Percentiles rank a stretch among this genome's conserved stretches.
These are phyloP conservation scores for Chytriomyces sp. DNA, from an alignment of 192 early-diverging fungal genomes.

Conservation along the genomic window DNA sequence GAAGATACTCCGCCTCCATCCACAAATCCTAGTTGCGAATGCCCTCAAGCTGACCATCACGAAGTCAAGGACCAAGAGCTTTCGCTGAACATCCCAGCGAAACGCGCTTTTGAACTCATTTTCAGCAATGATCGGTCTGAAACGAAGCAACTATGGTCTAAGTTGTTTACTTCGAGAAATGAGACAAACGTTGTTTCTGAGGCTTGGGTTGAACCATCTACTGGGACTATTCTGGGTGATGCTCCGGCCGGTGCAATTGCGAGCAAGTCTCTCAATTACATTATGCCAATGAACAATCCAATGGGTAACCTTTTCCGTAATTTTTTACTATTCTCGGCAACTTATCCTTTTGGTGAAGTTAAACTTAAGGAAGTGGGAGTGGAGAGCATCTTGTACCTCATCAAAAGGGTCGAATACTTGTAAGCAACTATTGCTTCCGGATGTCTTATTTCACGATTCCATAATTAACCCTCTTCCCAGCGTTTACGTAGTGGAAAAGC, in stretches of 20 bases:
- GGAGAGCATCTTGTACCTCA: conserved; percentile 58
- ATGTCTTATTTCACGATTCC: conserved; percentile 2
- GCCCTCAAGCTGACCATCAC: conserved; percentile 61
- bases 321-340: not conserved
- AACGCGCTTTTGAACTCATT: conserved; percentile 60
- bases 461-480: conserved; percentile 3
- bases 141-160: conserved; percentile 49
- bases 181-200: conserved; percentile 44
- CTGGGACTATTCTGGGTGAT: conserved; percentile 28
- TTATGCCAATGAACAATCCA: conserved; percentile 75
- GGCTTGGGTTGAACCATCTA: conserved; percentile 32
- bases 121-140: conserved; percentile 51
- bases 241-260: conserved; percentile 26
- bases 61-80: conserved; percentile 66
- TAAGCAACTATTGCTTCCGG: conserved; percentile 45
- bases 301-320: conserved; percentile 52
- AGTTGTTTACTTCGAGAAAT: conserved; percentile 54
- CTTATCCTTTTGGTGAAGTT: conserved; percentile 42
- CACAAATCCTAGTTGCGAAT: conserved; percentile 60
- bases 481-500: conserved; percentile 52
- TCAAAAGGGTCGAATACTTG: conserved; percentile 64
- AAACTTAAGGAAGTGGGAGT: conserved; percentile 74
- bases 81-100: conserved; percentile 62
- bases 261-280: conserved; percentile 58
- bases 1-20: conserved; percentile 50